These are phyloP conservation scores for Peronospora tabacina DNA, from an alignment of 352 stramenopile genomes.

Conservation along the genomic window DNA sequence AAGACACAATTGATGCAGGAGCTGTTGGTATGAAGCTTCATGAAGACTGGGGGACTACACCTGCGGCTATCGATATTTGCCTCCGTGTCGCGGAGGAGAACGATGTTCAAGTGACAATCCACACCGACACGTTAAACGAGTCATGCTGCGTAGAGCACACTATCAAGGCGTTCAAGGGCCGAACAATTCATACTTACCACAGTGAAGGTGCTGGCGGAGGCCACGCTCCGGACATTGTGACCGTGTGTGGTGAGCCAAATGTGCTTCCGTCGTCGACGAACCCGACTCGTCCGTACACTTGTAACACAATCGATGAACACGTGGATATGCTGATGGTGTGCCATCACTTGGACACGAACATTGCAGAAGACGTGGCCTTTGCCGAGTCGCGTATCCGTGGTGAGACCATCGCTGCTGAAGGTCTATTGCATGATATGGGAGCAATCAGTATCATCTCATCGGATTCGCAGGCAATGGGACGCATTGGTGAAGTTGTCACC, in stretches of 20 bases:
- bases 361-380: constrained; percentile 96
- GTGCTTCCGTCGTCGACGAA: constrained; percentile 96
- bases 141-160: constrained; percentile 93
- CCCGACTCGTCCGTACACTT: constrained; percentile 93
- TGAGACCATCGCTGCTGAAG: constrained; percentile 96
- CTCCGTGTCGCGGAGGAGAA: constrained; percentile 87
- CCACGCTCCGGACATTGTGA: constrained; percentile 97
- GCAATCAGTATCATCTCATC: constrained; percentile 95
- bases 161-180: constrained; percentile 91
- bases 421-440: constrained; percentile 95
- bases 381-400: constrained; percentile 95
- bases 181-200: constrained; percentile 96
- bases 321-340: constrained; percentile 99
- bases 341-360: constrained; percentile 94
- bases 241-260: constrained; percentile 89
- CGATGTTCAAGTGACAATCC: constrained; percentile 94
- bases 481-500: constrained; percentile 94
- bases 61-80: constrained; percentile 90
- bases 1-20: constrained; percentile 88
- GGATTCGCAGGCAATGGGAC: constrained; percentile 96
- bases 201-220: constrained; percentile 90
- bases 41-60: constrained; percentile 97
- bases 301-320: constrained; percentile 97
- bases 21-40: constrained; percentile 95
- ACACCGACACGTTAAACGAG: constrained; percentile 98